These are phyloP conservation scores for Neurospora pannonica DNA, from an alignment of 495 filamentous ascomycete genomes.

Conservation along the genomic window DNA sequence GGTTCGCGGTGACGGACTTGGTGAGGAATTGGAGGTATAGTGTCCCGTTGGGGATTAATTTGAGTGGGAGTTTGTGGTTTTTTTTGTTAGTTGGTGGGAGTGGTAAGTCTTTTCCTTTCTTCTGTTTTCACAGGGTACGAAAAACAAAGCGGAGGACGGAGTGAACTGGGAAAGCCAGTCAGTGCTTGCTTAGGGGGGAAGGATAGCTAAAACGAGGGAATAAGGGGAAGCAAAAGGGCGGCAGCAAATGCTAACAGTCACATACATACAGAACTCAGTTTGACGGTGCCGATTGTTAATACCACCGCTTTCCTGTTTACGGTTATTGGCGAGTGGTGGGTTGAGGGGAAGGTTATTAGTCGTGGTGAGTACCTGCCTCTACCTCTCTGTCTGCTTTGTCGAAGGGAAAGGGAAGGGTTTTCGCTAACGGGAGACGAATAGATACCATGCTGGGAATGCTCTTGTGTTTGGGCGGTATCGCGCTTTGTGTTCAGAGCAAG, in stretches of 20 bases:
- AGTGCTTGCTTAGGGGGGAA: too few relatives aligned
- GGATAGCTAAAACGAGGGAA: too few relatives aligned
- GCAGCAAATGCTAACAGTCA: too few relatives aligned
- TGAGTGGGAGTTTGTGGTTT: conserved; percentile 96
- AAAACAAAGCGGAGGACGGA: too few relatives aligned
- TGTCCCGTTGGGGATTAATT: conserved; percentile 78
- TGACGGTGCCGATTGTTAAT: conserved; percentile 93
- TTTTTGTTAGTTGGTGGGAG: conserved; percentile 62
- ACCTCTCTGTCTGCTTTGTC: background rate
- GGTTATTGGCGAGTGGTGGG: conserved; percentile 90
- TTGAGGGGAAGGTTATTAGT: conserved; percentile 79
- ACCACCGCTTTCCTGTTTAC: conserved; percentile 92
- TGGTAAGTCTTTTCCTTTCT: too few relatives aligned
- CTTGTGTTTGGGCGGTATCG: conserved; percentile 74
- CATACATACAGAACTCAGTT: too few relatives aligned
- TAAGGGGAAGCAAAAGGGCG: too few relatives aligned
- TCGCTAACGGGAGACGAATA: conserved; percentile 16
- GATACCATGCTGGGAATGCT: conserved; percentile 88
- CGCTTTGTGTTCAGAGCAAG: conserved; percentile 70
- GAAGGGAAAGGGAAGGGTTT: background rate
- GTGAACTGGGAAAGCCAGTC: too few relatives aligned
- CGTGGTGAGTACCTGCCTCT: conserved; percentile 41
- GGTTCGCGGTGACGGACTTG: conserved; percentile 70
- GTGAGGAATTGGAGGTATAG: conserved; percentile 70
- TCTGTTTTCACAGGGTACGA: too few relatives aligned